Percentiles rank a stretch among this genome's conserved stretches.
phyloP scores from a whole-genome alignment of 345 rosid species.

The Microthlaspi erraticum region DNA sequence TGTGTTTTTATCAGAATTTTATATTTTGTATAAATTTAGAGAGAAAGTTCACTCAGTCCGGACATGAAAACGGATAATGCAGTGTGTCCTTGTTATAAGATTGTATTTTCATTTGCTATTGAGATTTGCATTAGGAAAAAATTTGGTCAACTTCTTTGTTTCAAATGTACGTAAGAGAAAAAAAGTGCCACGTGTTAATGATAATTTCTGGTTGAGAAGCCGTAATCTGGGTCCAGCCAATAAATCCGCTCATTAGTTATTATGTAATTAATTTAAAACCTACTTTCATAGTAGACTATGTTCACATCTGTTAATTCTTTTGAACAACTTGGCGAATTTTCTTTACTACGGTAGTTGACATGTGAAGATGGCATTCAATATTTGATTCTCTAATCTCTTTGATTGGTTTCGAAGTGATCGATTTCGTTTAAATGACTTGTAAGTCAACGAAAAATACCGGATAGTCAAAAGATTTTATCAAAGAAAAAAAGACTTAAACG shows the following conservation, averaged over 20 bases:
- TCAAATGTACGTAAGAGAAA: slow-evolving; percentile 15
- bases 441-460: slow-evolving; percentile 34
- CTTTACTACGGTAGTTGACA: slow-evolving; percentile 30
- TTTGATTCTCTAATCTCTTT: slow-evolving; percentile 31
- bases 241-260: slow-evolving; percentile 32
- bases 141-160: slow-evolving; percentile 15
- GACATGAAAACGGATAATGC: slow-evolving; percentile 32
- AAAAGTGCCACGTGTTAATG: slow-evolving; percentile 28
- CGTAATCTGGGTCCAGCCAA: slow-evolving; percentile 34
- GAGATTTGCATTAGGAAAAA: neutral
- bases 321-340: slow-evolving; percentile 16
- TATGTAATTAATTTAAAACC: slow-evolving; percentile 19
- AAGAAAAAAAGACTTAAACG: neutral
- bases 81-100: slow-evolving; percentile 13
- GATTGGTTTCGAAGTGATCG: slow-evolving; percentile 40
- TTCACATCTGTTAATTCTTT: slow-evolving; percentile 38
- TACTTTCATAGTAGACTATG: slow-evolving; percentile 19
- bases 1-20: slow-evolving; percentile 19
- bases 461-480: slow-evolving; percentile 23
- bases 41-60: slow-evolving; percentile 28
- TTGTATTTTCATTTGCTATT: slow-evolving; percentile 4
- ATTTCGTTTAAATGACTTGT: slow-evolving; percentile 39
- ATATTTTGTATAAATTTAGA: slow-evolving; percentile 25
- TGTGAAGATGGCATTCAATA: slow-evolving; percentile 19
- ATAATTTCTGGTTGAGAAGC: slow-evolving; percentile 34